phyloP scores from a whole-genome alignment of 116 monocot species.

The Trichopus zeylanicus region DNA sequence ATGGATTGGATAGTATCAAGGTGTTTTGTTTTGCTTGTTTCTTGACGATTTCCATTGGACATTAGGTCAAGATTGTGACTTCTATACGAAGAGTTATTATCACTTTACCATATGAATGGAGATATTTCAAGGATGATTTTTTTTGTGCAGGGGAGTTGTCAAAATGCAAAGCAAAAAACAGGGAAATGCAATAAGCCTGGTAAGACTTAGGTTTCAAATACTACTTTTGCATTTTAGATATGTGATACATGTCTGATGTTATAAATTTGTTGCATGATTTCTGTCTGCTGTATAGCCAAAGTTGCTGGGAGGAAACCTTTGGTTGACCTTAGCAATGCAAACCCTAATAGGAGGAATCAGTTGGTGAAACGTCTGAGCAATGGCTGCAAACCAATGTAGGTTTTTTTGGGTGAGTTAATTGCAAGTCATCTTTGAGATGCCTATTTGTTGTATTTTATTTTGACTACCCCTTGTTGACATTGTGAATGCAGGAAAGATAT shows the following conservation, averaged over 20 bases:
- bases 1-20: background rate
- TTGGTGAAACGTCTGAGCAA: background rate
- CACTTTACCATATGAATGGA: background rate
- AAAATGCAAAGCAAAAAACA: background rate
- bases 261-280: background rate
- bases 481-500: background rate
- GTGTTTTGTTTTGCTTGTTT: background rate
- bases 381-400: background rate
- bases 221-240: background rate
- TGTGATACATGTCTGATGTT: background rate
- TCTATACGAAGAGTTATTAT: too few relatives aligned
- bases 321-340: background rate
- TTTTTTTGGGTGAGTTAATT: background rate
- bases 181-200: background rate
- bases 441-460: background rate
- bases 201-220: background rate
- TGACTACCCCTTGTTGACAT: background rate
- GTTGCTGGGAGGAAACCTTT: slow-evolving; percentile 1
- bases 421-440: background rate
- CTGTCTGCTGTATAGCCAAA: background rate
- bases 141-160: background rate
- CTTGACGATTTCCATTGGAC: background rate
- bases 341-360: background rate
- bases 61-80: too few relatives aligned
- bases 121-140: background rate